Conservation (phyloP, 768 basidiomycete genomes). For the Amanita thiersii region DNA sequence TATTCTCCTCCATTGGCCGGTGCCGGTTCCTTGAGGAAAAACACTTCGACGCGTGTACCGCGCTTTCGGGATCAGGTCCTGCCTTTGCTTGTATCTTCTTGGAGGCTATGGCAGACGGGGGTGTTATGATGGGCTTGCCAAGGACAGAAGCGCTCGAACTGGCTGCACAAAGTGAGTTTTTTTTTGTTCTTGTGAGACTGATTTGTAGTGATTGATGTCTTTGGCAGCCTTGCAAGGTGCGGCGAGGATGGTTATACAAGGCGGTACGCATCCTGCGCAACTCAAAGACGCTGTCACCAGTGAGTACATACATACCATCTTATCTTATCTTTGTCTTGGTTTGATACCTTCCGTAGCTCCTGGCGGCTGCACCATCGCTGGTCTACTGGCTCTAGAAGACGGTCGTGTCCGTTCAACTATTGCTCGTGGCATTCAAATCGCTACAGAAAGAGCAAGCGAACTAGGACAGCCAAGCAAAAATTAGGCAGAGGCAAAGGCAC, state of each 20-base stretch:
- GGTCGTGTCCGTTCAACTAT: slow-evolving; percentile 90
- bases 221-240: slow-evolving; percentile 85
- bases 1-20: slow-evolving; percentile 95
- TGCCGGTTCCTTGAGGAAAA: slow-evolving; percentile 97
- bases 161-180: slow-evolving; percentile 80
- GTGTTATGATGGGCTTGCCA: slow-evolving; percentile 99
- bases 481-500: slow-evolving; percentile 15
- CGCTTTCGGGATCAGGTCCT: slow-evolving; percentile 91
- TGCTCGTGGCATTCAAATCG: slow-evolving; percentile 89
- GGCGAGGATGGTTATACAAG: slow-evolving; percentile 89
- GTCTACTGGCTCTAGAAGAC: slow-evolving; percentile 91
- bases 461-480: slow-evolving; percentile 66
- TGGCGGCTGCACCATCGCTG: slow-evolving; percentile 97
- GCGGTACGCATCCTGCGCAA: slow-evolving; percentile 87
- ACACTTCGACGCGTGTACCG: slow-evolving; percentile 97
- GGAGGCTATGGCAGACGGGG: slow-evolving; percentile 98
- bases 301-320: slow-evolving; percentile 34
- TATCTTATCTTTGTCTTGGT: neutral
- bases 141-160: slow-evolving; percentile 89
- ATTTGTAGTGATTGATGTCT: slow-evolving; percentile 8
- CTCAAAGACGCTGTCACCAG: slow-evolving; percentile 98
- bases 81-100: slow-evolving; percentile 96
- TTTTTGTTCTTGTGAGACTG: neutral
- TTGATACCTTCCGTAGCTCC: slow-evolving; percentile 51
- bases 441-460: slow-evolving; percentile 82